These are phyloP conservation scores for Phytophthora vignae DNA, from an alignment of 352 stramenopile species.

Conservation along the genomic window DNA sequence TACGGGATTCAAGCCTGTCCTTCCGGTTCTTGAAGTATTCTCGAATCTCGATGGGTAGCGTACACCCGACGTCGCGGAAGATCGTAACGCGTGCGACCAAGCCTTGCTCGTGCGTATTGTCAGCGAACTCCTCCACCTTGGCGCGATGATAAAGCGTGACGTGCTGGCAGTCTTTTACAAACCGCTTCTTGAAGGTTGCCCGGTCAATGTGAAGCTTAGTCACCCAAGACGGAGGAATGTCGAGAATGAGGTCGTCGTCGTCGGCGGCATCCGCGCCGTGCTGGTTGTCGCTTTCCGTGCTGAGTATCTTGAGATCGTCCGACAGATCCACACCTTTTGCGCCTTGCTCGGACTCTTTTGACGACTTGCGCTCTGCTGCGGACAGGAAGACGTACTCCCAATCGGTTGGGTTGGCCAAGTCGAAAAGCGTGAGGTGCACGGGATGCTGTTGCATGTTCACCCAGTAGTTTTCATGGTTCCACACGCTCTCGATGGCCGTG, in stretches of 20 bases:
- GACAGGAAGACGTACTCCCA: slow-evolving; percentile 95
- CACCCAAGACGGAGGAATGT: slow-evolving; percentile 90
- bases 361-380: slow-evolving; percentile 64
- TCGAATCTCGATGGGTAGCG: slow-evolving; percentile 86
- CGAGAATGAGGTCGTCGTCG: slow-evolving; percentile 76
- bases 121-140: slow-evolving; percentile 95
- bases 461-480: slow-evolving; percentile 96
- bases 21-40: slow-evolving; percentile 94
- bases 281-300: slow-evolving; percentile 63
- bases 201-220: slow-evolving; percentile 77
- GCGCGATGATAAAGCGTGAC: slow-evolving; percentile 90
- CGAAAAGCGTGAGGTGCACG: slow-evolving; percentile 75
- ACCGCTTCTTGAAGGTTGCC: slow-evolving; percentile 81
- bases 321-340: slow-evolving; percentile 63
- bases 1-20: slow-evolving; percentile 87
- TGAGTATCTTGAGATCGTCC: slow-evolving; percentile 68
- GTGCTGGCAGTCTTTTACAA: slow-evolving; percentile 86
- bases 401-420: slow-evolving; percentile 84
- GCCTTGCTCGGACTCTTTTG: slow-evolving; percentile 53
- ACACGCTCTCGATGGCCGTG: slow-evolving; percentile 88
- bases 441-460: slow-evolving; percentile 93
- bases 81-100: slow-evolving; percentile 87
- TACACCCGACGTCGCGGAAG: slow-evolving; percentile 83
- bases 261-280: slow-evolving; percentile 53
- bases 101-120: slow-evolving; percentile 89